A percentile compares a stretch with the other conserved stretches of the same genome.
Evolutionary conservation across 2,329 filamentous ascomycete genomes (phyloP).

Genomic region (Xylaria sp.): DNA sequence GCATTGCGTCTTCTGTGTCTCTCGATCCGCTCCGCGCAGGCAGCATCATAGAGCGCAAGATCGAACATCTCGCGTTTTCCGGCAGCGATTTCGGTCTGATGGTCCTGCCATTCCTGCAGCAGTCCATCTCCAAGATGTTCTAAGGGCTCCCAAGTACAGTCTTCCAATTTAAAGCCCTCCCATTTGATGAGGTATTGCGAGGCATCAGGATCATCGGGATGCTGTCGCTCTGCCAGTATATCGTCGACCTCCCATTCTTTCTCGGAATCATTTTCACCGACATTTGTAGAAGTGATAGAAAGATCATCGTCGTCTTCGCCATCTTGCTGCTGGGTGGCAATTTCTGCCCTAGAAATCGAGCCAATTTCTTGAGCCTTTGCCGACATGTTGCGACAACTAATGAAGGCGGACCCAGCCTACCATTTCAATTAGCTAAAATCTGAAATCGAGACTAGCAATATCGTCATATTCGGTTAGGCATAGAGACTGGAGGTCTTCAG

Average conservation of each 20-base stretch:
- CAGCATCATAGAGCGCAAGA: constrained; percentile 53
- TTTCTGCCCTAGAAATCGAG: constrained; percentile 13
- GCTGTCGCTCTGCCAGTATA: constrained; percentile 60
- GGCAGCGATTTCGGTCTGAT: constrained; percentile 52
- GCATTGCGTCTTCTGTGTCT: constrained; percentile 59
- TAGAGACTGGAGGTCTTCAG: not conserved
- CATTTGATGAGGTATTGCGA: constrained; percentile 71
- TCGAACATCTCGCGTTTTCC: constrained; percentile 54
- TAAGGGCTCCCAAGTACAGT: constrained; percentile 67
- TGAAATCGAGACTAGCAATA: not conserved
- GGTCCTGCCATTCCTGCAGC: constrained; percentile 57
- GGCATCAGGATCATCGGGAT: constrained; percentile 44
- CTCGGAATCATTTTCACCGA: constrained; percentile 50
- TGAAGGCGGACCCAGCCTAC: not conserved
- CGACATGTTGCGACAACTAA: constrained; percentile 26
- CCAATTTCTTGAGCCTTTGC: not conserved
- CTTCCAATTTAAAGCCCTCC: constrained; percentile 67
- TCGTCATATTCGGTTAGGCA: not conserved
- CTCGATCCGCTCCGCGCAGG: constrained; percentile 48
- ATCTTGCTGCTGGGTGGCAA: constrained; percentile 13
- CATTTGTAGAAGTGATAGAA: constrained; percentile 65
- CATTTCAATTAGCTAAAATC: not conserved
- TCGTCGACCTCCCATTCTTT: constrained; percentile 65
- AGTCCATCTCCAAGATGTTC: constrained; percentile 56
- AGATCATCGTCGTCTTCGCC: constrained; percentile 61